A percentile compares a stretch with the other conserved stretches of the same genome.
Evolutionary conservation across 495 filamentous ascomycete genomes (phyloP).

Genomic region (Diplogelasinospora grovesii): DNA sequence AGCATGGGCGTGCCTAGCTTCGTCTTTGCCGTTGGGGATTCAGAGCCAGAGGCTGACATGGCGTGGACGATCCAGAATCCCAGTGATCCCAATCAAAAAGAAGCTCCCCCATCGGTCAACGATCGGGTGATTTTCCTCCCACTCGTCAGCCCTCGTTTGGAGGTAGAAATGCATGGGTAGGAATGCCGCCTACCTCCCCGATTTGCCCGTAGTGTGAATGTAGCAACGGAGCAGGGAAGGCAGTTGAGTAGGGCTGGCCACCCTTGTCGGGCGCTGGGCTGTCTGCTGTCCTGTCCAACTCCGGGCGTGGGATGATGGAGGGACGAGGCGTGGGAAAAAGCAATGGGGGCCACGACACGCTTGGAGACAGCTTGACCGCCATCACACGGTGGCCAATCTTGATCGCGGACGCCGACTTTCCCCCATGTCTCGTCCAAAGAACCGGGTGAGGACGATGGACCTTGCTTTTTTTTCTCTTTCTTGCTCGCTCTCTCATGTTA

Average conservation of each 20-base stretch:
- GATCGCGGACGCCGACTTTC: background rate
- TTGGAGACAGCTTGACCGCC: slow-evolving; percentile 7
- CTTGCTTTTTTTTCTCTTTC: background rate
- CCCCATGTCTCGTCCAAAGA: background rate
- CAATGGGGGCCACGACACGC: background rate
- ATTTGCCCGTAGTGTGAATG: background rate
- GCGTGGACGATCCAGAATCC: too few species aligned
- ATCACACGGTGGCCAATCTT: background rate
- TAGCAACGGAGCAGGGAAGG: background rate
- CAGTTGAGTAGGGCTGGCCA: background rate
- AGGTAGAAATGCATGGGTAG: too few species aligned
- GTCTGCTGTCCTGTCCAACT: background rate
- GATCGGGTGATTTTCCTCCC: too few species aligned
- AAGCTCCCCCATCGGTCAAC: too few species aligned
- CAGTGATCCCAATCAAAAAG: too few species aligned
- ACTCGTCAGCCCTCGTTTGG: background rate
- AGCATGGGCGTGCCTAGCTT: background rate
- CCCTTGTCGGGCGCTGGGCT: background rate
- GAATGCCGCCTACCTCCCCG: too few species aligned
- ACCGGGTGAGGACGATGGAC: background rate
- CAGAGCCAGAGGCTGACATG: background rate
- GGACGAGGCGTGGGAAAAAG: slow-evolving; percentile 6
- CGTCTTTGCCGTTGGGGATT: background rate
- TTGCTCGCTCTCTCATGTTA: too few species aligned
- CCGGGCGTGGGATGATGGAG: slow-evolving; percentile 9